Evolutionary conservation across 305 asterid genomes (phyloP), one percentile per base, ranked within the genome.

Genomic region (Fraxinus platypoda): DNA sequence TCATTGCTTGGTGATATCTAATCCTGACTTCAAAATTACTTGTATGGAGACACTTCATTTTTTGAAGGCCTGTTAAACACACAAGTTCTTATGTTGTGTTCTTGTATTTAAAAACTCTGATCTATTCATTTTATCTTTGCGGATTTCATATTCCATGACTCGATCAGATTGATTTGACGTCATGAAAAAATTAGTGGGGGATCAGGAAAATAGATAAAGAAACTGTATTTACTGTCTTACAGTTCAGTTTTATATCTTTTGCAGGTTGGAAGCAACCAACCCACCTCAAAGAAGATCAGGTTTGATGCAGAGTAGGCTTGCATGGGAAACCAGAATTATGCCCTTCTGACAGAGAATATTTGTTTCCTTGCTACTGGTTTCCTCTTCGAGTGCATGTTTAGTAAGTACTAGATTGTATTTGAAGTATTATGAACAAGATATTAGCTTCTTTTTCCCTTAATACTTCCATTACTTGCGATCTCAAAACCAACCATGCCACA

Each of bases 261-360:
- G 74, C 82, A 87, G 92, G 90, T 86, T 73, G 92, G 87, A 66
- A 30, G 74, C 82, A 43, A 13, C 83, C 87, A 81, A 25, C 43
- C 87, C 31, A 83, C 83, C 28, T 86, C 92, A 17, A 87, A 89
- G 88, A 89, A 89, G 88, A 89, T 84, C 64, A 89, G 70, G 72
- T 89, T 89, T 30, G 88, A 83, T 6, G 70, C 31, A 34, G 87
- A 87, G 38, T 85, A 85, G 77, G 75, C 30, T 12, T 49, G 64
- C 38, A 26, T 31, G 17, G 74, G 19, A 21, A 68, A 28, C 8
- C 8, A 28, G 74, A 68, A 68, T n/a, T 1, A 68, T 68, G 74
- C 74, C 8, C 5, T 68, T 68, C 31, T 13, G 74, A 11, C 1
- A 12, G 31, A 3, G 74, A 68, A 3, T 25, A 68, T 64, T 8